Evolutionary conservation across 2,329 filamentous ascomycete genomes (phyloP), one percentile per base, ranked within the genome.

Genomic region (Exophiala bonariae): DNA sequence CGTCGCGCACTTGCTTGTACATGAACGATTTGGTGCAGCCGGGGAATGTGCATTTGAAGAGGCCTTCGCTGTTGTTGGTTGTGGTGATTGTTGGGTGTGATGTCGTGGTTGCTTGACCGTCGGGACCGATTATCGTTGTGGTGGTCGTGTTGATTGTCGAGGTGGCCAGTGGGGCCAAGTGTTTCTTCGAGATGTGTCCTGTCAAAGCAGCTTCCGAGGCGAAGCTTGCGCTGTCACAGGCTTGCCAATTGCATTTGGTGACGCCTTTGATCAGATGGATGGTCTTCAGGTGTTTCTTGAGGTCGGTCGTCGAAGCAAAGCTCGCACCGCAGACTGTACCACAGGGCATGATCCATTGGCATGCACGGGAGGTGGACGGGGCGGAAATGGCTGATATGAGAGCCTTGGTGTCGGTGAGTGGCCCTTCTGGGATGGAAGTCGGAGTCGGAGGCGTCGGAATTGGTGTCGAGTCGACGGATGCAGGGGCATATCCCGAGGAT

Each of bases 331-430:
- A 59, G 5, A 57, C 47, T 3, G 55, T 58, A 23, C 57, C 57
- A 43, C 57, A 59, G 4, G 57, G 57, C 57, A 59, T 59, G 8
- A 59, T 40, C 57, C 57, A 59, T 54, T 58, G 50, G 37, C 57
- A 59, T 7, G 52, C 44, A 7, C 34, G 49, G 18, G 49, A 49
- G 2, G 52, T 55, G 34, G 28, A 35, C 6, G 52, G 52, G 13
- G 47, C 40, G 3, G 36, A 30, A 32, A 49, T 40, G 17, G 46
- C 41, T 16, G 43, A 30, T 6, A 49, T 26, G 4, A 54, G 44
- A 14, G 45, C 53, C 39, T 51, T 20, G 11, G 51, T 48, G 18
- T 43, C 34, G 34, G 20, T 20, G 18, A 52, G 37, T 11, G 50
- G 50, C 4, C 30, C 28, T 23, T 44, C 31, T 23, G 11, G 31